These are phyloP conservation scores for Grosmannia huntii DNA, from an alignment of 2,329 filamentous ascomycete genomes.

Conservation along the genomic window DNA sequence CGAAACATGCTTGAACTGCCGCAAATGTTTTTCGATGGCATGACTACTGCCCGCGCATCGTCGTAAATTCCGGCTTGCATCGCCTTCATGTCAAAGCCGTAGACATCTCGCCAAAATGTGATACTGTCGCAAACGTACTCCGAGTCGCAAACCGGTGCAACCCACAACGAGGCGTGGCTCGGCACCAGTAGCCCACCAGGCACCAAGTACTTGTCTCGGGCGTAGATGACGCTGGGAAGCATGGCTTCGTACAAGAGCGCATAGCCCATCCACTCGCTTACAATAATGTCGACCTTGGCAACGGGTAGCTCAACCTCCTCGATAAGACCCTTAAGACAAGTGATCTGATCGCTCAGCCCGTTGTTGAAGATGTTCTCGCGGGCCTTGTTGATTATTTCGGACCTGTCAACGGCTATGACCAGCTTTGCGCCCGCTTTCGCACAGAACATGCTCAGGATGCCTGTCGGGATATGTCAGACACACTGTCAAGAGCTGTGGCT, in stretches of 20 bases:
- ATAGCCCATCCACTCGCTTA: slow-evolving; percentile 98
- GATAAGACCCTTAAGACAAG: slow-evolving; percentile 70
- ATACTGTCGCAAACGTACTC: slow-evolving; percentile 69
- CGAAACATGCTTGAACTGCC: slow-evolving; percentile 55
- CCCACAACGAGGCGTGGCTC: slow-evolving; percentile 68
- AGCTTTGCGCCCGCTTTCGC: slow-evolving; percentile 76
- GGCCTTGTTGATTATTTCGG: slow-evolving; percentile 77
- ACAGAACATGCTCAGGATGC: slow-evolving; percentile 90
- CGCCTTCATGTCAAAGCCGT: slow-evolving; percentile 86
- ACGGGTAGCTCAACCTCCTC: slow-evolving; percentile 75
- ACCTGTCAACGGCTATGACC: slow-evolving; percentile 87
- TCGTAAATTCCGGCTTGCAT: slow-evolving; percentile 78
- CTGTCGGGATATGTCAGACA: neutral
- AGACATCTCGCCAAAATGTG: slow-evolving; percentile 81
- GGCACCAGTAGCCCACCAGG: slow-evolving; percentile 75
- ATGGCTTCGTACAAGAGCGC: slow-evolving; percentile 88
- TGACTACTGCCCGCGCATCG: slow-evolving; percentile 65
- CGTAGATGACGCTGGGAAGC: slow-evolving; percentile 83
- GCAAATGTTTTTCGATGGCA: slow-evolving; percentile 47
- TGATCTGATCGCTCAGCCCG: slow-evolving; percentile 59
- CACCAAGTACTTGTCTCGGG: slow-evolving; percentile 74
- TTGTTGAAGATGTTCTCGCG: slow-evolving; percentile 77
- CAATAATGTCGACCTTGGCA: slow-evolving; percentile 78
- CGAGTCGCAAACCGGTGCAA: slow-evolving; percentile 67
- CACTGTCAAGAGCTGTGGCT: slow-evolving; percentile 9